Base-by-base conservation (phyloP, 2,329 filamentous ascomycete species). In the Eutypella sp. region DNA sequence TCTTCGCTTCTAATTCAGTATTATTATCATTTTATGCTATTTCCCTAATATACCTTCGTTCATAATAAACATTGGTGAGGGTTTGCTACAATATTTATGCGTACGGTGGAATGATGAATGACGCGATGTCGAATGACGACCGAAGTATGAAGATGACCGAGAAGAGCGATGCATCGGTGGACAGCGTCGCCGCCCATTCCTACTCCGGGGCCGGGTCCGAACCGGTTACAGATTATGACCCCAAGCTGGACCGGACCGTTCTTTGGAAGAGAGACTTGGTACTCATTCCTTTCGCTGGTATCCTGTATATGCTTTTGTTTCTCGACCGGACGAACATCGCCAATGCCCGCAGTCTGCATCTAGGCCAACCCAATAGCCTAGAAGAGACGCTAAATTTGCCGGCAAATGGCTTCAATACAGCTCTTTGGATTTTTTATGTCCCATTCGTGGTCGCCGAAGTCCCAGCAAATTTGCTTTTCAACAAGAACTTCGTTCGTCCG, bases 381-480 rank as follows among this genome's bases (percentile, higher is more conserved):
- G 67, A 72, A 50, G 56, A 57, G 39, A 65, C 71, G 41, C 59
- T 75, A 37, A 48, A 64, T 40, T 71, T 75, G 70, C 60, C 56
- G 4, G 61, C 59, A 16, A 65, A 65, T 42, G 63, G 67, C 42
- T 74, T 66, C 47, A 72, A 71, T 47, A 61, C 67, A 25, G 65
- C 67, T 1, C 53, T 73, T 2, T 67, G 66, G 45, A 64, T 72
- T 9, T 72, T 73, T 48, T 73, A 72, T 47, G 60, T 73, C 13
- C 68, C 69, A 1, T 74, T 73, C 53, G 65, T 72, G 7, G 50
- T 72, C 10, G 64, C 64, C 23, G 70, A 74, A 50, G 60, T 75
- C 4, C 72, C 73, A 5, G 68, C 67, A 52, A 75, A 75, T 52
- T 48, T 75, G 15, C 47, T 76, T 7, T 57, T 75, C 48, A 70